Conservation (phyloP, 2,329 filamentous ascomycete genomes). For the Alternaria novae-zelandiae region DNA sequence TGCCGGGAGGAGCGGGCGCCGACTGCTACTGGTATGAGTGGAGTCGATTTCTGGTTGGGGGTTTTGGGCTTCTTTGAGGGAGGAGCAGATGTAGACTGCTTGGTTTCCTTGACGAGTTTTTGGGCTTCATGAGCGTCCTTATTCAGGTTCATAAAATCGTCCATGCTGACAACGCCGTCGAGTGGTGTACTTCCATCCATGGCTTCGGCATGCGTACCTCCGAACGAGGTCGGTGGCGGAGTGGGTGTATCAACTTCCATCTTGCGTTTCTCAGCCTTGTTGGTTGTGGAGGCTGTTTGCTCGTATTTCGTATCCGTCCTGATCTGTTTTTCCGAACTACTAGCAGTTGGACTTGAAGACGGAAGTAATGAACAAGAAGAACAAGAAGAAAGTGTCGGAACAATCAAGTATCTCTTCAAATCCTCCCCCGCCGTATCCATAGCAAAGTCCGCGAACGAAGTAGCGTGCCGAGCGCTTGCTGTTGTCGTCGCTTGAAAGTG, state of each 20-base stretch:
- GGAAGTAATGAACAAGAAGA: conserved; percentile 22
- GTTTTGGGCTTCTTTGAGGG: conserved; percentile 14
- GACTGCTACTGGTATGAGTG: conserved; percentile 25
- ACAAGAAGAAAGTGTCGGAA: conserved; percentile 5
- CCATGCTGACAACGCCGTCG: conserved; percentile 22
- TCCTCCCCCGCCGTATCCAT: conserved; percentile 24
- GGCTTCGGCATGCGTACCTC: background rate
- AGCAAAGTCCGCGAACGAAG: background rate
- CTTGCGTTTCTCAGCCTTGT: background rate
- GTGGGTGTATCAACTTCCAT: conserved; percentile 18
- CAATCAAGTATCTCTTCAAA: conserved; percentile 26
- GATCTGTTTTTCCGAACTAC: background rate
- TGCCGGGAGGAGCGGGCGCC: conserved; percentile 28
- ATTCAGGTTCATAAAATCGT: conserved; percentile 26
- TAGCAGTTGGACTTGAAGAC: conserved; percentile 8
- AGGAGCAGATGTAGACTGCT: background rate
- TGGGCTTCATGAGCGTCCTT: conserved; percentile 10
- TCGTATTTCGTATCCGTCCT: background rate
- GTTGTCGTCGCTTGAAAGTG: background rate
- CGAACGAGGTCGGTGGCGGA: background rate
- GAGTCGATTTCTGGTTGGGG: background rate
- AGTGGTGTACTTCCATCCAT: background rate
- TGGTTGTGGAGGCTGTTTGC: background rate
- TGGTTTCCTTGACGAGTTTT: conserved; percentile 12
- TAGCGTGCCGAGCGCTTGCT: conserved; percentile 6